phyloP scores from a whole-genome alignment of 2,329 filamentous ascomycete species.

The Fusarium sp. region DNA sequence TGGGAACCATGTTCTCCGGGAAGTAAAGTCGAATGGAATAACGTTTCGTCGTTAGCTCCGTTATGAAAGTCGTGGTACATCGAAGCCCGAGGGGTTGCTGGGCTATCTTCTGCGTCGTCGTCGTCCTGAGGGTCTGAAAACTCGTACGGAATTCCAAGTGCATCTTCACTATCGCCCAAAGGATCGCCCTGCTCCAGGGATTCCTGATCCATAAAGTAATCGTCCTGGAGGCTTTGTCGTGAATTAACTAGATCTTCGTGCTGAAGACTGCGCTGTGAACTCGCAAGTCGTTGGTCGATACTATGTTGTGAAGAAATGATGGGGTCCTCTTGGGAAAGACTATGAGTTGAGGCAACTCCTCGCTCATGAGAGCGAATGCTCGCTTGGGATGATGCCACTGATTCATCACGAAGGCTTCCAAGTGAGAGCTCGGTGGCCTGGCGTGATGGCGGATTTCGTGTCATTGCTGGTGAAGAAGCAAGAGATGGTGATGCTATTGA shows the following conservation, averaged over 20 bases:
- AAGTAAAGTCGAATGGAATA: conserved; percentile 47
- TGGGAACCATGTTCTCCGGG: conserved; percentile 26
- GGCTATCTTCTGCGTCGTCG: conserved; percentile 52
- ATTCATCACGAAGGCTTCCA: conserved; percentile 44
- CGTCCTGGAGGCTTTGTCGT: conserved; percentile 43
- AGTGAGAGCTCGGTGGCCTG: conserved; percentile 47
- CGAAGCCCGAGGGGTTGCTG: conserved; percentile 66
- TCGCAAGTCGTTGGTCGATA: conserved; percentile 29
- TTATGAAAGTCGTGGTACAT: conserved; percentile 53
- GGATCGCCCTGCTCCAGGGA: conserved; percentile 40
- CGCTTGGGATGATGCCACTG: conserved; percentile 41
- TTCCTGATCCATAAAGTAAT: conserved; percentile 38
- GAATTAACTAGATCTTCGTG: conserved; percentile 38
- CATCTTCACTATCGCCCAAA: conserved; percentile 65
- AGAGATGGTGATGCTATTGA: conserved; percentile 59
- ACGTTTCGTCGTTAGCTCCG: conserved; percentile 41
- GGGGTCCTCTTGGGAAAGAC: conserved; percentile 24
- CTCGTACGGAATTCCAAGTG: conserved; percentile 67
- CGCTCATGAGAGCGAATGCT: conserved; percentile 42
- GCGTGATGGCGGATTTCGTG: conserved; percentile 50
- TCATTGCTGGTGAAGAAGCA: conserved; percentile 64
- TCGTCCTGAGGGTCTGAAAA: conserved; percentile 53
- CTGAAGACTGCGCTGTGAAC: conserved; percentile 25
- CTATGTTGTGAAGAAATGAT: conserved; percentile 19
- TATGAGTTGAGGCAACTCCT: conserved; percentile 35